Conservation (phyloP, 345 rosid genomes). For the Pugionium dolabratum region DNA sequence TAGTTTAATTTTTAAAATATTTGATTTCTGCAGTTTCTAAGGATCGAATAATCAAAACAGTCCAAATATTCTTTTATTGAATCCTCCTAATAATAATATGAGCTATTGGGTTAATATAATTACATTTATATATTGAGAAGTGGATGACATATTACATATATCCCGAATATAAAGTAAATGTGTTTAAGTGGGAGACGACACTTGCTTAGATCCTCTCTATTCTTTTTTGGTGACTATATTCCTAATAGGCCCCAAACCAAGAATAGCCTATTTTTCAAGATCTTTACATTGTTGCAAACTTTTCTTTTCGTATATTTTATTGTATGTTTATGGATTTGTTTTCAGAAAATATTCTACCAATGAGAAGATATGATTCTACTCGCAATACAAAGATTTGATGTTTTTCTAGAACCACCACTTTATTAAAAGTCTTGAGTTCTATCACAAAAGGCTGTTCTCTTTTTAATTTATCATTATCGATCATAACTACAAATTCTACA, state of each 20-base stretch:
- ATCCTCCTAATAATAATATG: constrained; percentile 17
- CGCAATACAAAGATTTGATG: constrained; percentile 38
- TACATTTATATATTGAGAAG: constrained; percentile 17
- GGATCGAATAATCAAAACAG: neutral
- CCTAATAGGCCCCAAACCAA: constrained; percentile 33
- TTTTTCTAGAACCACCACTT: constrained; percentile 32
- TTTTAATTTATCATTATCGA: neutral
- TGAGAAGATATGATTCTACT: constrained; percentile 39
- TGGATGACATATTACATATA: constrained; percentile 30
- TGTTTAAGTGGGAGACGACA: constrained; percentile 30
- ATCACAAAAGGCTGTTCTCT: constrained; percentile 15
- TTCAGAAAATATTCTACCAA: constrained; percentile 32
- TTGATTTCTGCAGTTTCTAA: neutral
- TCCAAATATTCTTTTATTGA: constrained; percentile 19
- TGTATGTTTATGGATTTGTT: constrained; percentile 4
- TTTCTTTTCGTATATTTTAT: neutral
- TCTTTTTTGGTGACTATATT: constrained; percentile 27
- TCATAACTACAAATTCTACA: neutral
- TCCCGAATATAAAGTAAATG: constrained; percentile 25
- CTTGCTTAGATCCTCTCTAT: constrained; percentile 27
- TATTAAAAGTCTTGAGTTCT: constrained; percentile 13
- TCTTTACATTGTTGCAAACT: constrained; percentile 18
- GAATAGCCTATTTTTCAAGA: constrained; percentile 13
- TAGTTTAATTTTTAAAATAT: neutral
- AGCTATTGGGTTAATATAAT: neutral